phyloP scores from a whole-genome alignment of 306 rosid genomes.

The Sicyos baderoa region DNA sequence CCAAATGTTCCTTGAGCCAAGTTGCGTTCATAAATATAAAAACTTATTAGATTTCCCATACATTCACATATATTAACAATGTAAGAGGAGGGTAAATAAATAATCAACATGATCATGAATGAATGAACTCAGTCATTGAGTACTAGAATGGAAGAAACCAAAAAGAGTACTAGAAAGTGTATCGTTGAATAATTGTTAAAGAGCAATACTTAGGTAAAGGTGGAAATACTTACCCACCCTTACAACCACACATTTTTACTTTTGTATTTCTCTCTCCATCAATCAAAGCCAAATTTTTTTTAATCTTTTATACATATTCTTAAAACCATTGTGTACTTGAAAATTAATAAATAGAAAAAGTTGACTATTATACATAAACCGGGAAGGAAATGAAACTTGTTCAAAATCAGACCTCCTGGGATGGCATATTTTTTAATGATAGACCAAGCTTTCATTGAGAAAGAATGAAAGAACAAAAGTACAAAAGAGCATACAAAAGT shows the following conservation, averaged over 20 bases:
- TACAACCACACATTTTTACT: no score
- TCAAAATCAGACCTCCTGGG: not conserved
- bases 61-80: not conserved
- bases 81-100: not conserved
- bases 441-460: no score
- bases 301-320: not conserved
- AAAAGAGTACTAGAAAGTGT: not conserved
- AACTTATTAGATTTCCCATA: not conserved
- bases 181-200: not conserved
- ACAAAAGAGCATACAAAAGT: no score
- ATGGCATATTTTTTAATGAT: no score
- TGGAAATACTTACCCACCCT: no score
- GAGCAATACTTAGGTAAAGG: no score
- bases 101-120: conserved; percentile 4
- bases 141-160: not conserved
- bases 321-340: not conserved
- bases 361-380: no score
- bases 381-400: not conserved
- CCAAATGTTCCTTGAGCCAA: conserved; percentile 4
- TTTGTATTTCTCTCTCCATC: no score
- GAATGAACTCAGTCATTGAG: not conserved
- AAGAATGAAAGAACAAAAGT: no score
- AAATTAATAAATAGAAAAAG: no score
- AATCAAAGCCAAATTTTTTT: no score
- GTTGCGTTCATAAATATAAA: not conserved